phyloP scores from a whole-genome alignment of 179 eudicot genomes.

The Patellifolia procumbens region DNA sequence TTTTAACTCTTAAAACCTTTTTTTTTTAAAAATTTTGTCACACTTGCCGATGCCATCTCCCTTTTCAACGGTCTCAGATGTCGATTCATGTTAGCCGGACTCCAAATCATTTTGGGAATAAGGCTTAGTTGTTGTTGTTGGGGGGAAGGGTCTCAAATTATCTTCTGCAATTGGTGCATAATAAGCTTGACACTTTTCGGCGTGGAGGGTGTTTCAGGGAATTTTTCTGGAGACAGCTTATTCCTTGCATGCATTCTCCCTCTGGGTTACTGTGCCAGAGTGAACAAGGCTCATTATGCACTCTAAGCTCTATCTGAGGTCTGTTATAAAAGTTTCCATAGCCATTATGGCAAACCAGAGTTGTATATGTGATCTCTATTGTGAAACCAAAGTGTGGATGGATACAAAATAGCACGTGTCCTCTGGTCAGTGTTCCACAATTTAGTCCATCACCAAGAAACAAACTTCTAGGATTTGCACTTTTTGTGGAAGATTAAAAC shows the following conservation, averaged over 20 bases:
- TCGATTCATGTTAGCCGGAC: no score
- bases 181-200: not conserved
- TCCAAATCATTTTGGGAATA: no score
- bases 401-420: not conserved
- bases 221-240: not conserved
- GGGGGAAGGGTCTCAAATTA: not conserved
- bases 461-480: not conserved
- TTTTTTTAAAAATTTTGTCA: no score
- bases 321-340: not conserved
- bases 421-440: not conserved
- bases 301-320: not conserved
- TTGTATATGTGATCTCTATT: not conserved
- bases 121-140: no score
- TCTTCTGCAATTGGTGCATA: not conserved
- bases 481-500: not conserved
- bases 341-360: not conserved
- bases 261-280: not conserved
- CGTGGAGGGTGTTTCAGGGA: not conserved
- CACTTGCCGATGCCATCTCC: no score
- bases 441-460: not conserved
- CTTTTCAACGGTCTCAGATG: no score
- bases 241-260: not conserved
- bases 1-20: no score
- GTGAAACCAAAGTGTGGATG: not conserved
- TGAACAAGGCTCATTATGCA: not conserved